A percentile compares a stretch with the other conserved stretches of the same genome.
These are phyloP conservation scores for Trichophyton simii DNA, from an alignment of 2,329 filamentous ascomycete species.

Conservation along the genomic window DNA sequence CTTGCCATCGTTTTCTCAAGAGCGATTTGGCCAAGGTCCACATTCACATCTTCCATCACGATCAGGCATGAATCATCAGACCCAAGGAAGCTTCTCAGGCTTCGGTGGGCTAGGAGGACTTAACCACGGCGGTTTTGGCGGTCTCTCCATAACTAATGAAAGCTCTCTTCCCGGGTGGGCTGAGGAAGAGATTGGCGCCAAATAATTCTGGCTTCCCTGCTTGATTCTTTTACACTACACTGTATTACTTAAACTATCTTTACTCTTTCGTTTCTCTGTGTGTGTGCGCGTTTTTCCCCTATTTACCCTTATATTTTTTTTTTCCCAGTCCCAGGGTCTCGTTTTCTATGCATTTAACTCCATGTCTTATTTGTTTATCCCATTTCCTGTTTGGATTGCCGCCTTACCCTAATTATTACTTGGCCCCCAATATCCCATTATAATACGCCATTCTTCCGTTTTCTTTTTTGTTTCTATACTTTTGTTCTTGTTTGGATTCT, in stretches of 20 bases:
- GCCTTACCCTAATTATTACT: not conserved
- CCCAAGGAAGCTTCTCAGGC: conserved; percentile 44
- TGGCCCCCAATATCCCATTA: not conserved
- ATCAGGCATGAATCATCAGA: conserved; percentile 28
- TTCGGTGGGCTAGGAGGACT: conserved; percentile 48
- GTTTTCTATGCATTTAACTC: conserved; percentile 3
- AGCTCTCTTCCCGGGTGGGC: conserved; percentile 49
- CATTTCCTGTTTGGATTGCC: not conserved
- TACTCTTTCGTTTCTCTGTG: conserved; percentile 1
- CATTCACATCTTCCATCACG: conserved; percentile 25
- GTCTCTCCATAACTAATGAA: conserved; percentile 46
- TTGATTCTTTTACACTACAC: conserved; percentile 8
- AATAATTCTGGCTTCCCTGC: conserved; percentile 26
- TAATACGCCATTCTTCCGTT: not conserved
- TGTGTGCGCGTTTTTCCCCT: too few relatives aligned
- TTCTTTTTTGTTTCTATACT: not conserved
- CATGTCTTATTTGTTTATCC: not conserved
- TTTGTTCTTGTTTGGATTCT: not conserved
- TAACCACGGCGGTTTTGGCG: conserved; percentile 44
- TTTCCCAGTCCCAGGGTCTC: not conserved
- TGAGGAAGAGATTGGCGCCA: conserved; percentile 49
- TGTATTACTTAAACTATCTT: conserved; percentile 10
- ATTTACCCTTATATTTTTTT: not conserved
- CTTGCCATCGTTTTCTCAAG: conserved; percentile 59
- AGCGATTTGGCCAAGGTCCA: conserved; percentile 38